A percentile compares a stretch with the other conserved stretches of the same genome.
Evolutionary conservation across 108 stramenopile genomes (phyloP).

Genomic region (Nitzschia inconspicua): DNA sequence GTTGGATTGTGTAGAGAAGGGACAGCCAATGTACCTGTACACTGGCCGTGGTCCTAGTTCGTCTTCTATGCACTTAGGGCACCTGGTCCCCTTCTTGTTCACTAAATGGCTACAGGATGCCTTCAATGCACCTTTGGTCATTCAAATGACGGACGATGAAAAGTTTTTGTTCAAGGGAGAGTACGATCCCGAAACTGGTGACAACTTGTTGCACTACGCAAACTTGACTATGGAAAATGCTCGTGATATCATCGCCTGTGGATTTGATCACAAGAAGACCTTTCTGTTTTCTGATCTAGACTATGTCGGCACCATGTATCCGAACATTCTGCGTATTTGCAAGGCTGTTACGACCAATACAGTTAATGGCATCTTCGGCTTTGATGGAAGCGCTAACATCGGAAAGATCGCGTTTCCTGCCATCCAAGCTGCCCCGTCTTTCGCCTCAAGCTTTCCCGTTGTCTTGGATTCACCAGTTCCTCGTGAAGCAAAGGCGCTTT

Average conservation of each 20-base stretch:
- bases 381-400: conserved; percentile 88
- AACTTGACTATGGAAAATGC: conserved; percentile 95
- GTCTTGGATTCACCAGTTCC: conserved; percentile 56
- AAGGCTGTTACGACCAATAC: conserved; percentile 94
- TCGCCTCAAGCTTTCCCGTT: conserved; percentile 87
- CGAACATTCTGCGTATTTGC: conserved; percentile 95
- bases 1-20: conserved; percentile 72
- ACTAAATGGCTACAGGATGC: conserved; percentile 96
- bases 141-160: conserved; percentile 99
- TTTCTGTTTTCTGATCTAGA: conserved; percentile 94
- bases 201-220: conserved; percentile 88
- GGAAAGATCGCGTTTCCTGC: conserved; percentile 95
- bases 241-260: conserved; percentile 98
- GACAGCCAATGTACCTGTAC: conserved; percentile 91
- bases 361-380: conserved; percentile 96
- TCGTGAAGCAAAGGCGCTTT: conserved; percentile 53
- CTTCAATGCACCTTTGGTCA: conserved; percentile 94
- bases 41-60: conserved; percentile 98
- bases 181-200: conserved; percentile 73
- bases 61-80: conserved; percentile 96
- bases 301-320: conserved; percentile 97
- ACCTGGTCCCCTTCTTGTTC: conserved; percentile 97
- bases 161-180: conserved; percentile 98
- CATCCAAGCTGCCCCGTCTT: conserved; percentile 95
- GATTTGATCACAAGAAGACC: conserved; percentile 90